These are phyloP conservation scores for Fusarium sp. DNA, from an alignment of 2,329 filamentous ascomycete species.

Conservation along the genomic window DNA sequence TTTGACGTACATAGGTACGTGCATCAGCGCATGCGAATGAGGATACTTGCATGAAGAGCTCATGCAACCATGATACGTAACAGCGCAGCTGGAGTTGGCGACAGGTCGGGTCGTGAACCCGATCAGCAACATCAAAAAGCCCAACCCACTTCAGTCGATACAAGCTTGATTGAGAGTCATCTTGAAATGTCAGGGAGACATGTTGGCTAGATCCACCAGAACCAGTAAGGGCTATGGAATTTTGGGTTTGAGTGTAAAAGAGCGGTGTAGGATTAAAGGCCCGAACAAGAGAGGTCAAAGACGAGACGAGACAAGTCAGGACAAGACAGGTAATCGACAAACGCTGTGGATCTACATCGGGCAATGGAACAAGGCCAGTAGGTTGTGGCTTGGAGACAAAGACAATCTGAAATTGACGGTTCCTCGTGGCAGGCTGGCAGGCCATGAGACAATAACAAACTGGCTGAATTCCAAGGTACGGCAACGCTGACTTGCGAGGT, in stretches of 20 bases:
- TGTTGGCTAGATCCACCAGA: slow-evolving; percentile 34
- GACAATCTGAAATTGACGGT: slow-evolving; percentile 24
- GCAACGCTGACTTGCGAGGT: slow-evolving; percentile 16
- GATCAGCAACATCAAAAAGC: slow-evolving; percentile 25
- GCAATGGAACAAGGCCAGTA: slow-evolving; percentile 24
- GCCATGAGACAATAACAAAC: slow-evolving; percentile 35
- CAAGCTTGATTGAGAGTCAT: slow-evolving; percentile 22
- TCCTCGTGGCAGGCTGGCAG: slow-evolving; percentile 11
- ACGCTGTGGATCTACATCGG: slow-evolving; percentile 32
- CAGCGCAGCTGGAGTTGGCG: slow-evolving; percentile 33
- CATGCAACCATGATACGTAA: slow-evolving; percentile 45
- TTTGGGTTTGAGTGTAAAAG: slow-evolving; percentile 41
- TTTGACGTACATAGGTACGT: slow-evolving; percentile 35
- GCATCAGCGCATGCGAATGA: slow-evolving; percentile 40
- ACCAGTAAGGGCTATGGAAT: slow-evolving; percentile 30
- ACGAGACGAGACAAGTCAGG: slow-evolving; percentile 38
- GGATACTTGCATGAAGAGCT: slow-evolving; percentile 42
- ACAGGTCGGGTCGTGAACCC: slow-evolving; percentile 34
- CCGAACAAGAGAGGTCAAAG: slow-evolving; percentile 35
- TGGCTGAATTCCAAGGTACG: slow-evolving; percentile 21
- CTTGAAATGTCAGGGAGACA: slow-evolving; percentile 29
- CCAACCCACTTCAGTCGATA: slow-evolving; percentile 26
- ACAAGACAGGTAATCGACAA: slow-evolving; percentile 33
- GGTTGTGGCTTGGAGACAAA: slow-evolving; percentile 39
- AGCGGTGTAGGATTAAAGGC: slow-evolving; percentile 43